Evolutionary conservation across 148 eudicot genomes (phyloP), one percentile per base, ranked within the genome.

Genomic region (Salicornia ramosissima): DNA sequence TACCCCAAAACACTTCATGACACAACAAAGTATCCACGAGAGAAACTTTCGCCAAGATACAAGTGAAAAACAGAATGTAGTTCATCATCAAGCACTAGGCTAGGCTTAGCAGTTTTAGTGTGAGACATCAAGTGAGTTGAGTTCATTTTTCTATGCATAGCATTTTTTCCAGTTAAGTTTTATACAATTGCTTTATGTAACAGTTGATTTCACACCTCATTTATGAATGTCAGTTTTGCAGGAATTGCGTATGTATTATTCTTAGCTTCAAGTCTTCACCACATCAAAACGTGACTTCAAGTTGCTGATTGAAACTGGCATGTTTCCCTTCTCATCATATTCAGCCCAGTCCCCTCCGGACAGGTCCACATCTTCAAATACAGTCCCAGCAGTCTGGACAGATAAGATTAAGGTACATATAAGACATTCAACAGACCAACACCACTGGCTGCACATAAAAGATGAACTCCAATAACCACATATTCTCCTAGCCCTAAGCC

Each of bases 301-400:
- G 71, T 94, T 87, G 33, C 90, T 83, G 54, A 94, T 87, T 83
- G 88, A 84, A 45, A 90, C 96, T 2, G 90, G 90, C 67, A 89
- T 80, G 64, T 77, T 79, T 11, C 92, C 78, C 56, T 82, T 74
- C 69, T 82, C 85, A 64, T 82, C 85, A 67, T 82, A 82, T 29
- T 82, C 85, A n/a, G 67, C 50, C 77, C 71, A 82, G 16, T 82
- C 85, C 0, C 80, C 85, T 19, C 54, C 68, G 18, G 85, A 82
- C 52, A 82, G 31, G 76, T 82, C 83, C 63, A 82, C 67, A 77
- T 79, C 40, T 42, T 86, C 87, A 73, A 76, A 94, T 47, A 79
- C 81, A 29, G 97, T 90, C 26, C 97, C 98, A 65, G 81, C 84
- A 34, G 77, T 54, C 98, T 90, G 72, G 80, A 81, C 24, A 75